phyloP scores from a whole-genome alignment of 2,329 filamentous ascomycete genomes.

The Talaromyces sp. region DNA sequence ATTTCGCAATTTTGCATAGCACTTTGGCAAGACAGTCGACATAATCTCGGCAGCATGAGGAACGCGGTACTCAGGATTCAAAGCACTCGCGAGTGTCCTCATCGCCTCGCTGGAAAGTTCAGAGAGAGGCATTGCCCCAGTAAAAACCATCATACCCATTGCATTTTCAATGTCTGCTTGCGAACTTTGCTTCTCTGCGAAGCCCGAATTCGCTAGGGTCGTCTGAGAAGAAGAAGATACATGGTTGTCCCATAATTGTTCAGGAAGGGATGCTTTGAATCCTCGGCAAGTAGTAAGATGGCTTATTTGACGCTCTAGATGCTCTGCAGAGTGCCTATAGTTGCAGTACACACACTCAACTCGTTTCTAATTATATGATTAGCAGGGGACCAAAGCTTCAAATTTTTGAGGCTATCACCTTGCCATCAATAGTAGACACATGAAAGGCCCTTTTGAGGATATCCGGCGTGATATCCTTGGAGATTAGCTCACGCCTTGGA shows the following conservation, averaged over 20 bases:
- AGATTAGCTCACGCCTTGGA: no score
- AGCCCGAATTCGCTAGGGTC: neutral
- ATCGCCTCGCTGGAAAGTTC: conserved; percentile 1
- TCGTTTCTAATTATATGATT: neutral
- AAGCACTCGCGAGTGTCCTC: neutral
- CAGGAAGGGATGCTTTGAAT: neutral
- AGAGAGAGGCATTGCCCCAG: conserved; percentile 22
- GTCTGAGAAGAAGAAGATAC: neutral
- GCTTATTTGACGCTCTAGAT: neutral
- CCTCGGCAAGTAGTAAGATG: neutral
- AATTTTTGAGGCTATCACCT: no score
- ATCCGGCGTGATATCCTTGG: no score
- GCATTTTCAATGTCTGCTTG: neutral
- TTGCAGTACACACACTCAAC: neutral
- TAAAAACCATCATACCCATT: neutral
- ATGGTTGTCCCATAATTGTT: neutral
- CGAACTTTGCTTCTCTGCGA: neutral
- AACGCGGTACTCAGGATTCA: neutral
- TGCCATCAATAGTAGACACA: no score
- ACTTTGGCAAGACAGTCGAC: neutral
- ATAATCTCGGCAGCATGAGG: neutral
- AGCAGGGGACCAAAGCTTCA: no score
- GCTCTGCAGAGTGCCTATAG: neutral
- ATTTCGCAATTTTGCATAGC: neutral
- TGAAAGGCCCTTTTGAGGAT: no score